Conservation (phyloP, 306 rosid species). For the Sicyos baderoa region DNA sequence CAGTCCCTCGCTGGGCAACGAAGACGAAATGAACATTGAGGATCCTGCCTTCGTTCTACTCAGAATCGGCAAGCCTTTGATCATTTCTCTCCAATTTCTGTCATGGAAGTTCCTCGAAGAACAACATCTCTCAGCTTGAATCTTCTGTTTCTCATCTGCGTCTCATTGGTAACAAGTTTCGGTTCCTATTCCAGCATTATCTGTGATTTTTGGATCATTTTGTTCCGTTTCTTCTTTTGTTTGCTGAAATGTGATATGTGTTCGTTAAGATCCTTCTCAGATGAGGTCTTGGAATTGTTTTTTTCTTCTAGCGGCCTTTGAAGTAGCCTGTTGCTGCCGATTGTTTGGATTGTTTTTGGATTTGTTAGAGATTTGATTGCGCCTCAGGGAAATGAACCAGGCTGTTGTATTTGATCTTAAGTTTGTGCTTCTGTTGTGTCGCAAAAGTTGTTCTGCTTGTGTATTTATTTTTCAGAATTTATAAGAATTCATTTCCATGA, state of each 20-base stretch:
- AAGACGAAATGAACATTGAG: conserved; percentile 7
- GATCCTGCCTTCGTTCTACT: background rate
- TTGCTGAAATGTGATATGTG: conserved; percentile 2
- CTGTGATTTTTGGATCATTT: background rate
- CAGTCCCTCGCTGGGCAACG: conserved; percentile 13
- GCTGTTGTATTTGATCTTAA: conserved; percentile 9
- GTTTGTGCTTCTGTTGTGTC: background rate
- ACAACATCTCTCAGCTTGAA: conserved; percentile 15
- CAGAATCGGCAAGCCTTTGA: background rate
- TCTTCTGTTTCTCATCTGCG: conserved; percentile 25
- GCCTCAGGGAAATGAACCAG: background rate
- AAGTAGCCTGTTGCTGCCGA: conserved; percentile 18
- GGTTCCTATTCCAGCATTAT: background rate
- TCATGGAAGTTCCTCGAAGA: conserved; percentile 24
- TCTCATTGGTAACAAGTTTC: conserved; percentile 30
- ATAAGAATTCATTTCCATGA: background rate
- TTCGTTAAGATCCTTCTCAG: conserved; percentile 9
- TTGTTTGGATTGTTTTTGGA: conserved; percentile 23
- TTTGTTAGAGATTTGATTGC: conserved; percentile 8
- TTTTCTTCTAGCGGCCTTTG: conserved; percentile 8
- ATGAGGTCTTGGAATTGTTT: background rate
- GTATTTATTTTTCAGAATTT: background rate
- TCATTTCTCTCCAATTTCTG: background rate
- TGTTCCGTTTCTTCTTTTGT: background rate
- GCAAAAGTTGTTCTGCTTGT: background rate